Evolutionary conservation across 345 rosid species (phyloP).

Genomic region (Erysimum cheiranthoides): DNA sequence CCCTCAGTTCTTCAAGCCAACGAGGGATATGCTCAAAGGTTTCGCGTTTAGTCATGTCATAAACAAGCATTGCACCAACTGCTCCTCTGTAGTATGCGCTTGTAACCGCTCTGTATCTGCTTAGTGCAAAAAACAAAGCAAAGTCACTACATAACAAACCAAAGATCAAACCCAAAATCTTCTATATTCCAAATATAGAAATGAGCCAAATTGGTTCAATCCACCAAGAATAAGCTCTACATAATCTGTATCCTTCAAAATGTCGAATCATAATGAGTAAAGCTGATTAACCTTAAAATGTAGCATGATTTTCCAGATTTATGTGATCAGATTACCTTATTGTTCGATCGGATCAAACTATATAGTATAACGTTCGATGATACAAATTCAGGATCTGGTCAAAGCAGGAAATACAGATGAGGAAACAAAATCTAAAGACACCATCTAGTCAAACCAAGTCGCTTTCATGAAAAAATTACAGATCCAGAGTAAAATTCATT

Average conservation of each 20-base stretch:
- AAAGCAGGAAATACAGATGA: background rate
- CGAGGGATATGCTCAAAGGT: slow-evolving; percentile 87
- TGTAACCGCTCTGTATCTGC: slow-evolving; percentile 85
- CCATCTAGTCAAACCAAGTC: slow-evolving; percentile 38
- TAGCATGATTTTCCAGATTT: background rate
- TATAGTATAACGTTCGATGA: background rate
- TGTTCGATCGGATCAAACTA: slow-evolving; percentile 3
- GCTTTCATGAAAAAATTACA: background rate
- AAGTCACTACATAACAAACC: slow-evolving; percentile 17
- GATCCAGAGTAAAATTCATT: slow-evolving; percentile 20
- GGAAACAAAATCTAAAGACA: background rate
- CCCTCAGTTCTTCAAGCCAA: slow-evolving; percentile 80
- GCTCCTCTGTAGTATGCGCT: slow-evolving; percentile 91
- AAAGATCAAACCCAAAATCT: background rate
- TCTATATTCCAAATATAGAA: background rate
- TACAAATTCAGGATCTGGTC: background rate
- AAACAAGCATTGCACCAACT: slow-evolving; percentile 90
- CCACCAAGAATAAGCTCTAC: background rate
- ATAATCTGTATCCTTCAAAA: background rate
- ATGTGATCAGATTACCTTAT: background rate
- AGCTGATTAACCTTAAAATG: background rate
- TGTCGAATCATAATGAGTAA: slow-evolving; percentile 1
- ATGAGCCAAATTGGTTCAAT: background rate
- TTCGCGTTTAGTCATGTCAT: slow-evolving; percentile 71
- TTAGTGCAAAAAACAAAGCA: background rate